phyloP scores from a whole-genome alignment of 78 protist genomes.

The Cavenderia fasciculata region DNA sequence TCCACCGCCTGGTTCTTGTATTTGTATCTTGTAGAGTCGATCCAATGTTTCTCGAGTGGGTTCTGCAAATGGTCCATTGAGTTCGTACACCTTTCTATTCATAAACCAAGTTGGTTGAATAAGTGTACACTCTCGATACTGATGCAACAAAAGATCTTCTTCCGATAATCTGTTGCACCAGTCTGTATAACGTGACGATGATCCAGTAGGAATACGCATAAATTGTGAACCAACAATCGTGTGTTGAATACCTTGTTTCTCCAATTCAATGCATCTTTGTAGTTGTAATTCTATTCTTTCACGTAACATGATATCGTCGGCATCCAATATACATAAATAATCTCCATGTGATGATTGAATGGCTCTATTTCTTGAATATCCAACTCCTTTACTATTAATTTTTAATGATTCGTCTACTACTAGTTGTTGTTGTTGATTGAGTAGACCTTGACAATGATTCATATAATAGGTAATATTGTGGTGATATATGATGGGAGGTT shows the following conservation, averaged over 20 bases:
- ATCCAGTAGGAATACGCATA: constrained; percentile 56
- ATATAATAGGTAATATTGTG: no score
- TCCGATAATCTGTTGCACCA: constrained; percentile 71
- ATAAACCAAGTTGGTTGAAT: constrained; percentile 82
- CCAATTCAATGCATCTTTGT: background rate
- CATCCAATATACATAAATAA: constrained; percentile 50
- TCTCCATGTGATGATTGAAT: constrained; percentile 64
- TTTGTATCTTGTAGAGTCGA: background rate
- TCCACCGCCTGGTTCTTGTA: constrained; percentile 30
- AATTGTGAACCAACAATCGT: constrained; percentile 59
- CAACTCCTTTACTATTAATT: constrained; percentile 26
- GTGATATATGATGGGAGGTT: no score
- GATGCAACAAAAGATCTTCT: constrained; percentile 42
- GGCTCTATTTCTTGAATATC: constrained; percentile 62
- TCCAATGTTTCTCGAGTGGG: background rate
- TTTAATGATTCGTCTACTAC: background rate
- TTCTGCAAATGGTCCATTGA: background rate
- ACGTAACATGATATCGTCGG: constrained; percentile 73
- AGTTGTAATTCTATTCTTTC: constrained; percentile 47
- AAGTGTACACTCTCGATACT: constrained; percentile 52
- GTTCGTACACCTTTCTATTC: background rate
- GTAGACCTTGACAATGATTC: background rate
- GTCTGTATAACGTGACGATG: constrained; percentile 54
- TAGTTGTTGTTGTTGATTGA: background rate
- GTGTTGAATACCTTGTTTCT: background rate